phyloP scores from a whole-genome alignment of 306 rosid species.

The Luffa acutangula region DNA sequence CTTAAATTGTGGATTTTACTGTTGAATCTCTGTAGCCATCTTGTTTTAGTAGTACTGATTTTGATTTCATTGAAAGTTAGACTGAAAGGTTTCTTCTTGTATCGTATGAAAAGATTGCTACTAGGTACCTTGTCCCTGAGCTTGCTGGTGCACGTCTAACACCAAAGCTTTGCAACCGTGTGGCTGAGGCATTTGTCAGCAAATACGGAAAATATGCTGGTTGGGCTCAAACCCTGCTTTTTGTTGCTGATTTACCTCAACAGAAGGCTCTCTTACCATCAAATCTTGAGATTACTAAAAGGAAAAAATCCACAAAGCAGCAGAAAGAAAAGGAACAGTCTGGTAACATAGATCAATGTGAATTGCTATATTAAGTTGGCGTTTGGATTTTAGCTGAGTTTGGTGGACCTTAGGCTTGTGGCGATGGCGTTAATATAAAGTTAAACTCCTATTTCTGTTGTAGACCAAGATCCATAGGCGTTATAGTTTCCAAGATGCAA shows the following conservation, averaged over 20 bases:
- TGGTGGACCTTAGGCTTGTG: neutral
- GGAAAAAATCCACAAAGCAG: constrained; percentile 24
- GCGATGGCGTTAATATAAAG: neutral
- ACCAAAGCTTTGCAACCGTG: constrained; percentile 56
- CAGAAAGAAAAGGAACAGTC: constrained; percentile 12
- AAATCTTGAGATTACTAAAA: constrained; percentile 29
- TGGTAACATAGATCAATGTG: neutral
- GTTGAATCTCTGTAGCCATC: neutral
- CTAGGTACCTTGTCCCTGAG: constrained; percentile 70
- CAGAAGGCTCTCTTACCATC: constrained; percentile 54
- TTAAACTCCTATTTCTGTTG: neutral
- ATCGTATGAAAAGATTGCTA: neutral
- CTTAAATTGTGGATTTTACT: neutral
- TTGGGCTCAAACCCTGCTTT: constrained; percentile 91
- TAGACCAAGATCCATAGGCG: neutral
- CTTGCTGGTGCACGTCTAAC: constrained; percentile 84
- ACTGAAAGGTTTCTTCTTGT: neutral
- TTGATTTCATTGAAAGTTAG: constrained; percentile 13
- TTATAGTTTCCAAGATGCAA: neutral
- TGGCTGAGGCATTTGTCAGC: constrained; percentile 78
- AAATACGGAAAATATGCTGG: constrained; percentile 91
- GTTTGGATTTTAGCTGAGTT: neutral
- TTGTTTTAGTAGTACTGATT: neutral
- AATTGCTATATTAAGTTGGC: neutral
- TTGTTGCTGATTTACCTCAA: constrained; percentile 85